Evolutionary conservation across 345 rosid genomes (phyloP).

Genomic region (Camelina sativa): DNA sequence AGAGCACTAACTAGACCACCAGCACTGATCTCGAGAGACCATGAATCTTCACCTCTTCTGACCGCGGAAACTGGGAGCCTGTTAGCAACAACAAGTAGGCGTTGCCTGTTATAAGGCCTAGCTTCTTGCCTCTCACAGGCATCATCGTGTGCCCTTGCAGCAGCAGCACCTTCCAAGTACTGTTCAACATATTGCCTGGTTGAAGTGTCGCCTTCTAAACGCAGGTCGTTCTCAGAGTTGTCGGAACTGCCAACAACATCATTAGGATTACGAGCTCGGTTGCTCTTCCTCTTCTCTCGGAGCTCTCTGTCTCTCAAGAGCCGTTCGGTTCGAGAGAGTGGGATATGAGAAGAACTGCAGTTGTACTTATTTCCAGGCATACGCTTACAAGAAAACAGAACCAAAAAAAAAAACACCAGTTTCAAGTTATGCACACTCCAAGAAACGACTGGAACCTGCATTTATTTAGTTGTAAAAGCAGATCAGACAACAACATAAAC

Average conservation of each 20-base stretch:
- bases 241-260: constrained; percentile 59
- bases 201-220: constrained; percentile 55
- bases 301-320: constrained; percentile 79
- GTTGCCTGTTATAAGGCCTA: constrained; percentile 72
- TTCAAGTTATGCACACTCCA: constrained; percentile 40
- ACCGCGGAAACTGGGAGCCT: constrained; percentile 97
- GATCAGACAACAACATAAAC: constrained; percentile 41
- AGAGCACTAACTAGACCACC: constrained; percentile 98
- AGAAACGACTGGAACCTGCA: constrained; percentile 58
- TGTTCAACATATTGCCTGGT: constrained; percentile 61
- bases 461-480: constrained; percentile 42
- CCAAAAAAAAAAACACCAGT: constrained; percentile 36
- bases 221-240: constrained; percentile 56
- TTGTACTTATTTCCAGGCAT: constrained; percentile 97
- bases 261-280: constrained; percentile 52
- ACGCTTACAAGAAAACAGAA: constrained; percentile 55
- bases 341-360: constrained; percentile 58
- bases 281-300: constrained; percentile 69
- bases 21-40: constrained; percentile 97
- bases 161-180: constrained; percentile 70
- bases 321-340: constrained; percentile 67
- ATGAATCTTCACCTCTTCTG: constrained; percentile 89
- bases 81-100: constrained; percentile 95
- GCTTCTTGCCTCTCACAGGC: constrained; percentile 64
- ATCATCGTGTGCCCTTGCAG: constrained; percentile 53